Conservation (phyloP, 2,329 filamentous ascomycete species). For the Stenocarpella maydis region DNA sequence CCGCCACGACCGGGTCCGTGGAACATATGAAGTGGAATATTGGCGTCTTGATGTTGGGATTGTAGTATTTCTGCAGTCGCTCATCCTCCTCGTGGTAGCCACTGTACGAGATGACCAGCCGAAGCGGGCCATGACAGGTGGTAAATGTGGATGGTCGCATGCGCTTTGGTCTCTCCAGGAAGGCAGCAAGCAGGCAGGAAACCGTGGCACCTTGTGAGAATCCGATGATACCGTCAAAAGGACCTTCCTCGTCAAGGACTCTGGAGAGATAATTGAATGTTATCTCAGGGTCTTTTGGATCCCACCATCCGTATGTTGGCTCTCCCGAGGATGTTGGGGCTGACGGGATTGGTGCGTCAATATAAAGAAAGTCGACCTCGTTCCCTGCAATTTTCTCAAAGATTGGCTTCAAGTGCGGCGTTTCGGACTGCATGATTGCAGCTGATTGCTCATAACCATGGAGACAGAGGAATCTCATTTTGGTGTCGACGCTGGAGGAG, state of each 20-base stretch:
- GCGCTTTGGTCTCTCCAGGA: background rate
- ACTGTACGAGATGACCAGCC: conserved; percentile 5
- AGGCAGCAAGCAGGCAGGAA: background rate
- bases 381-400: background rate
- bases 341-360: background rate
- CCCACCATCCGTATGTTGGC: background rate
- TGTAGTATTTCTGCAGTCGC: conserved; percentile 2
- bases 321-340: background rate
- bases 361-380: background rate
- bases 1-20: background rate
- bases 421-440: conserved; percentile 9
- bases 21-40: background rate
- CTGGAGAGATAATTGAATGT: background rate
- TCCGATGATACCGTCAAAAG: conserved; percentile 63
- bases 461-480: conserved; percentile 4
- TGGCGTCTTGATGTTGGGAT: background rate
- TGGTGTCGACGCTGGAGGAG: background rate
- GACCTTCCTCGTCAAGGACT: conserved; percentile 31
- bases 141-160: background rate
- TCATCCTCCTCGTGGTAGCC: conserved; percentile 2
- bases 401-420: background rate
- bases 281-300: background rate
- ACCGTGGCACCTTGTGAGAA: conserved; percentile 68
- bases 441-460: conserved; percentile 1
- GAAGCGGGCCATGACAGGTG: background rate